These are phyloP conservation scores for Bisporella sp. DNA, from an alignment of 2,329 filamentous ascomycete species.

Conservation along the genomic window DNA sequence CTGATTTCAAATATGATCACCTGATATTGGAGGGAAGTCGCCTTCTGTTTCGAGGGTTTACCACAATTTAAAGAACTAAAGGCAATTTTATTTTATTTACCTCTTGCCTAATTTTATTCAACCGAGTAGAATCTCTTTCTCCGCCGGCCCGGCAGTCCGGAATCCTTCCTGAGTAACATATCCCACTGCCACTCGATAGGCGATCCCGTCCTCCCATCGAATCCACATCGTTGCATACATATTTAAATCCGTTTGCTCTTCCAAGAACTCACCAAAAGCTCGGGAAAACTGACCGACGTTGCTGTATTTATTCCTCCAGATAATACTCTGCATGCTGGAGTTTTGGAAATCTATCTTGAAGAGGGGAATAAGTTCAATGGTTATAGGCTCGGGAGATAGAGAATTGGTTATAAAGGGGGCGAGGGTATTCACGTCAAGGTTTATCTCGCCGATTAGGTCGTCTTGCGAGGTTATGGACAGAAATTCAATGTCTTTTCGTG, in stretches of 20 bases:
- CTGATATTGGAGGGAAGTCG: no score
- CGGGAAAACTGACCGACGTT: background rate
- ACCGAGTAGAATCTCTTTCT: background rate
- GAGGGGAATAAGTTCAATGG: no score
- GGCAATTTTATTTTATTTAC: no score
- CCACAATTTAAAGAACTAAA: no score
- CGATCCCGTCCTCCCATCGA: background rate
- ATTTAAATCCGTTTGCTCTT: background rate
- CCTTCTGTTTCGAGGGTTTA: no score
- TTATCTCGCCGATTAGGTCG: no score
- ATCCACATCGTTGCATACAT: background rate
- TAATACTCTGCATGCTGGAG: background rate
- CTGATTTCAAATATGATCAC: no score
- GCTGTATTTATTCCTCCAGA: background rate
- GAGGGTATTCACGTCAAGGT: no score
- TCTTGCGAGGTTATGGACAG: no score
- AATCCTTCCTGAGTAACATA: background rate
- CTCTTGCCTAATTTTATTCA: background rate
- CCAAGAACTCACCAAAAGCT: background rate
- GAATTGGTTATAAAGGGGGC: no score
- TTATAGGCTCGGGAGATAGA: no score
- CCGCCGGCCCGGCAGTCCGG: background rate
- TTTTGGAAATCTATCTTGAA: background rate
- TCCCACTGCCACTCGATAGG: background rate
- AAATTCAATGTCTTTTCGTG: no score